Percentiles rank a stretch among this genome's conserved stretches.
phyloP scores from a whole-genome alignment of 148 eudicot species.

The Chenopodium suecicum region DNA sequence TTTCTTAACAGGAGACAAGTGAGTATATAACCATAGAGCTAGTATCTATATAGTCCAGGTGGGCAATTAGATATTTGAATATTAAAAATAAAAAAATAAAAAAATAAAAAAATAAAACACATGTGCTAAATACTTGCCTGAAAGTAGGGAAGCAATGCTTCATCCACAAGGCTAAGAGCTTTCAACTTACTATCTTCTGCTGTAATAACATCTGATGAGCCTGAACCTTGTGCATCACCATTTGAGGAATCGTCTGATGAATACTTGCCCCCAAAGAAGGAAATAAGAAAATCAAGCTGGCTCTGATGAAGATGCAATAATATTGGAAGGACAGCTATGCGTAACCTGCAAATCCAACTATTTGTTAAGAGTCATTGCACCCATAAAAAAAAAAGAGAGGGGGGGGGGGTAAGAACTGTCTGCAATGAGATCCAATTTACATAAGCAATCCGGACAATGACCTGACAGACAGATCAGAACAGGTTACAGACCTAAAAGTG shows the following conservation, averaged over 20 bases:
- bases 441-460: background rate
- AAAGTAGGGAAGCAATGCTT: constrained; percentile 91
- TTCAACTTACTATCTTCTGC: constrained; percentile 32
- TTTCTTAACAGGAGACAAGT: background rate
- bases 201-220: constrained; percentile 35
- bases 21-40: background rate
- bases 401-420: background rate
- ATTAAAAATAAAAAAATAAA: background rate
- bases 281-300: constrained; percentile 85
- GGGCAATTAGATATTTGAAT: too few species aligned
- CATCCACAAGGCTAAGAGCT: constrained; percentile 45
- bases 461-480: background rate
- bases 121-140: constrained; percentile 55
- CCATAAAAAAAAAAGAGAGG: background rate
- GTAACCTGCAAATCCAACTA: constrained; percentile 50
- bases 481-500: background rate
- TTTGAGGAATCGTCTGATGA: constrained; percentile 36
- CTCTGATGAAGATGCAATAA: constrained; percentile 93
- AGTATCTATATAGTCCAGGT: background rate
- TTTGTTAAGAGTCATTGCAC: constrained; percentile 13
- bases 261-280: constrained; percentile 66
- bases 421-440: background rate
- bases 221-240: constrained; percentile 31
- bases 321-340: constrained; percentile 71
- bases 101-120: background rate